Evolutionary conservation across 2,329 filamentous ascomycete species (phyloP).

Genomic region (Tolypocladium amazonense): DNA sequence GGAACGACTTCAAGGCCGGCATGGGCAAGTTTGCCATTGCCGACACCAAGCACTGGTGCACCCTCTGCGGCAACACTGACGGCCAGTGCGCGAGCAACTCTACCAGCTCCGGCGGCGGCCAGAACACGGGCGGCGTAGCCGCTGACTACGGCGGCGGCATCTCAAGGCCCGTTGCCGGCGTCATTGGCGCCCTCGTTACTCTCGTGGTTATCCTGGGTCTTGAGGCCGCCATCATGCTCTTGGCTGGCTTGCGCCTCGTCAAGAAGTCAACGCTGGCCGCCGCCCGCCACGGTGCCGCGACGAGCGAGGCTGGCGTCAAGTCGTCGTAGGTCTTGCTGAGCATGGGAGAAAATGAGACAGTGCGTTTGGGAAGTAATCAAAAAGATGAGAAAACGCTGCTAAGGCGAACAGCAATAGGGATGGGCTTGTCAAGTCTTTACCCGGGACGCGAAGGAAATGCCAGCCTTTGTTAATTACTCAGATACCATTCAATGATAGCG

Average conservation of each 20-base stretch:
- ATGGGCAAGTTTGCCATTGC: conserved; percentile 59
- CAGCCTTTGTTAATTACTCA: not conserved
- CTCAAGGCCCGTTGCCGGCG: conserved; percentile 64
- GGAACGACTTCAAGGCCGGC: conserved; percentile 53
- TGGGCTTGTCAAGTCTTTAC: not conserved
- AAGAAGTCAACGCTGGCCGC: conserved; percentile 31
- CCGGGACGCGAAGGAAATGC: not conserved
- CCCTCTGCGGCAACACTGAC: conserved; percentile 60
- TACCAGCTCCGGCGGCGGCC: conserved; percentile 12
- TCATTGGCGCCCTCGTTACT: conserved; percentile 64
- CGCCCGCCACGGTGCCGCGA: not conserved
- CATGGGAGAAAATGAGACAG: not conserved
- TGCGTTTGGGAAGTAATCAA: not conserved
- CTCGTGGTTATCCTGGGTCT: conserved; percentile 37
- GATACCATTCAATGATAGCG: conserved; percentile 1
- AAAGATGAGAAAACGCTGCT: not conserved
- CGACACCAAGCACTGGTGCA: conserved; percentile 61
- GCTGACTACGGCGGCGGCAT: conserved; percentile 32
- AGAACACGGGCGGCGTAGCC: conserved; percentile 9
- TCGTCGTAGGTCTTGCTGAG: not conserved
- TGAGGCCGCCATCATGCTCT: conserved; percentile 30
- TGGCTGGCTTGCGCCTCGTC: conserved; percentile 34
- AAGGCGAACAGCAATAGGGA: not conserved
- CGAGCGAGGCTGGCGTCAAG: conserved; percentile 10
- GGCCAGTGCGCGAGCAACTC: conserved; percentile 46